Base-by-base conservation (phyloP, 2,329 filamentous ascomycete genomes). In the Exophiala sp. region DNA sequence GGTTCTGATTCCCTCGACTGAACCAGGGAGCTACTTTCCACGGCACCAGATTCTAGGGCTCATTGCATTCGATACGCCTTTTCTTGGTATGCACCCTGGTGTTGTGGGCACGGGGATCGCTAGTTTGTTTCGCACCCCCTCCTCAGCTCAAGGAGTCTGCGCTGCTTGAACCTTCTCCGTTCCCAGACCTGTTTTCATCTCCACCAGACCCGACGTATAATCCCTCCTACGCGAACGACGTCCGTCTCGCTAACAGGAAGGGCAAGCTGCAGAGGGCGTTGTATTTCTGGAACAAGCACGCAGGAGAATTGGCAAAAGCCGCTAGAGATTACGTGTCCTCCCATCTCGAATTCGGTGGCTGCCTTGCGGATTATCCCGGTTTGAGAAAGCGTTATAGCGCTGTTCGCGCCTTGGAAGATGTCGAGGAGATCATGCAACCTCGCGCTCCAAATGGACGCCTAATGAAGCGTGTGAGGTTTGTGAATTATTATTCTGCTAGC, bases 401-500 rank as follows among this genome's bases (percentile, higher is more conserved):
- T 35, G 70, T 95, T 21, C 78, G 86, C 46, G 78, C 76, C 1
- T 70, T 95, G 8, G 88, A 95, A 63, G 82, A 86, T 62, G 71
- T 82, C 3, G 78, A 86, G 49, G 80, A 84, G 56, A 60, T 77
- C 1, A 66, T 63, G 58, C 37, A 66, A 45, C 48, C 59, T 62
- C 52, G 64, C 48, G 57, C 63, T 58, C 27, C 63, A 52, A 30
- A 63, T 62, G 59, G 64, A 57, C n/a, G 60, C 53, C 18, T 56
- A 58, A 43, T 60, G 44, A 40, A 62, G 54, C 56, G 83, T 45
- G 79, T 93, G 9, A 78, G 88, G 13, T 95, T 95, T 61, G 75
- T 88, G 50, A 95, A 95, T 64, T 95, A 95, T 65, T 95, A 91
- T 64, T 95, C 89, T 1, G 78, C 86, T n/a, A 89, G 86, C 58